phyloP scores from a whole-genome alignment of 116 monocot species.

The Cymodocea nodosa region DNA sequence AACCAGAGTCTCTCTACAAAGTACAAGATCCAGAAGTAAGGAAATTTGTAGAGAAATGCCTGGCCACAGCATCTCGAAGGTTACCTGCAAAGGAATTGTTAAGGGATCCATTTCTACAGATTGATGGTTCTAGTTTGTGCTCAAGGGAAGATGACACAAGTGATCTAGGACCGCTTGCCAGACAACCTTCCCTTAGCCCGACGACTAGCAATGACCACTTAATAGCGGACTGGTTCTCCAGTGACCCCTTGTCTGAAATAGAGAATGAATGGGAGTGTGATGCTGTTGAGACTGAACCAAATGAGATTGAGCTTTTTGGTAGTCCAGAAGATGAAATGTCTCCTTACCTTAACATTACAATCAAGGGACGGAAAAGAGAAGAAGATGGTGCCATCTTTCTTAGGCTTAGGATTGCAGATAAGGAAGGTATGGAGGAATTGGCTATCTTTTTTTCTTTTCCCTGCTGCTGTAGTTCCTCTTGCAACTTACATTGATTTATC shows the following conservation, averaged over 20 bases:
- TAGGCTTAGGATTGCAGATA: slow-evolving; percentile 66
- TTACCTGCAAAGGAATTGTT: slow-evolving; percentile 67
- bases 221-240: slow-evolving; percentile 10
- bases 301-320: slow-evolving; percentile 52
- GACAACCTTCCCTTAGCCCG: slow-evolving; percentile 22
- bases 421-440: slow-evolving; percentile 11
- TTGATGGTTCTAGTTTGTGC: slow-evolving; percentile 15
- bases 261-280: slow-evolving; percentile 41
- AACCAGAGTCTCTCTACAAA: slow-evolving; percentile 58
- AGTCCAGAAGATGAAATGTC: slow-evolving; percentile 15
- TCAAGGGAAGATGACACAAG: slow-evolving; percentile 9
- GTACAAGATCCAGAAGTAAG: slow-evolving; percentile 59
- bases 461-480: neutral
- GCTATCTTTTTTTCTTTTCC: neutral
- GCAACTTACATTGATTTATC: neutral
- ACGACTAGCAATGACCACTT: slow-evolving; percentile 17
- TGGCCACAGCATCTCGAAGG: slow-evolving; percentile 44
- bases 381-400: slow-evolving; percentile 81
- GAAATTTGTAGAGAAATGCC: slow-evolving; percentile 69
- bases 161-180: slow-evolving; percentile 7
- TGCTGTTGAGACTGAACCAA: slow-evolving; percentile 16
- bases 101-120: slow-evolving; percentile 71
- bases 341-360: slow-evolving; percentile 40
- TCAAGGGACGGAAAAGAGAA: slow-evolving; percentile 53
- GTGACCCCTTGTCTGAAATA: neutral